These are phyloP conservation scores for Exophiala sp. DNA, from an alignment of 2,329 filamentous ascomycete genomes.

Conservation along the genomic window DNA sequence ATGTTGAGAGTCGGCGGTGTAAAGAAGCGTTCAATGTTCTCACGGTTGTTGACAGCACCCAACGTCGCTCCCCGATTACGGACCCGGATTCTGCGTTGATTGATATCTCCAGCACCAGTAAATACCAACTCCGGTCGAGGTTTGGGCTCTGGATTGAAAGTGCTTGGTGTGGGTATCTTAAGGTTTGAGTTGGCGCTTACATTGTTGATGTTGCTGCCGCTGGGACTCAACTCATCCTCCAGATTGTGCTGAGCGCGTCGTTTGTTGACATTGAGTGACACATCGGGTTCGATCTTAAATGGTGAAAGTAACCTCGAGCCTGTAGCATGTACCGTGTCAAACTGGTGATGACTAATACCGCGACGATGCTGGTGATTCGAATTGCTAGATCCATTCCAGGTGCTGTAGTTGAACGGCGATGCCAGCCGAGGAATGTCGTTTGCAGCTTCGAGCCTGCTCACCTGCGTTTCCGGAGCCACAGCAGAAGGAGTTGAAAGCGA, in stretches of 20 bases:
- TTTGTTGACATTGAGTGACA: slow-evolving; percentile 51
- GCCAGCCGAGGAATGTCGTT: slow-evolving; percentile 42
- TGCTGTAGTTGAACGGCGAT: slow-evolving; percentile 49
- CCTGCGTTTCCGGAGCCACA: slow-evolving; percentile 23
- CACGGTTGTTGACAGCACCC: slow-evolving; percentile 52
- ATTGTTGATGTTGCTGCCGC: slow-evolving; percentile 35
- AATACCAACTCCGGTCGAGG: slow-evolving; percentile 26
- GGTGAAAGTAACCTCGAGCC: slow-evolving; percentile 49
- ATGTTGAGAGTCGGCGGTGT: slow-evolving; percentile 40
- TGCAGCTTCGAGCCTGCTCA: slow-evolving; percentile 21
- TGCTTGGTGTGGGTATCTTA: slow-evolving; percentile 34
- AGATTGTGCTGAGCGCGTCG: slow-evolving; percentile 56
- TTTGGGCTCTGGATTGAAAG: slow-evolving; percentile 42
- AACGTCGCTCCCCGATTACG: slow-evolving; percentile 61
- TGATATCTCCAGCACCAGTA: slow-evolving; percentile 39
- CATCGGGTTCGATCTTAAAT: slow-evolving; percentile 52
- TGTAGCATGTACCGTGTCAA: slow-evolving; percentile 45
- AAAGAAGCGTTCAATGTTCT: slow-evolving; percentile 53
- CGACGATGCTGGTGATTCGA: slow-evolving; percentile 30
- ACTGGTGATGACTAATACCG: slow-evolving; percentile 35
- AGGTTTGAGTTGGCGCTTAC: slow-evolving; percentile 35
- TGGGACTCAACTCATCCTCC: slow-evolving; percentile 49
- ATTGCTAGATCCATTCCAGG: slow-evolving; percentile 43
- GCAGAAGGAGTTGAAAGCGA: slow-evolving; percentile 22
- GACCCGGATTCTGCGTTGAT: slow-evolving; percentile 56